phyloP scores from a whole-genome alignment of 2,329 filamentous ascomycete species.

The Phyllosticta citribraziliensis region DNA sequence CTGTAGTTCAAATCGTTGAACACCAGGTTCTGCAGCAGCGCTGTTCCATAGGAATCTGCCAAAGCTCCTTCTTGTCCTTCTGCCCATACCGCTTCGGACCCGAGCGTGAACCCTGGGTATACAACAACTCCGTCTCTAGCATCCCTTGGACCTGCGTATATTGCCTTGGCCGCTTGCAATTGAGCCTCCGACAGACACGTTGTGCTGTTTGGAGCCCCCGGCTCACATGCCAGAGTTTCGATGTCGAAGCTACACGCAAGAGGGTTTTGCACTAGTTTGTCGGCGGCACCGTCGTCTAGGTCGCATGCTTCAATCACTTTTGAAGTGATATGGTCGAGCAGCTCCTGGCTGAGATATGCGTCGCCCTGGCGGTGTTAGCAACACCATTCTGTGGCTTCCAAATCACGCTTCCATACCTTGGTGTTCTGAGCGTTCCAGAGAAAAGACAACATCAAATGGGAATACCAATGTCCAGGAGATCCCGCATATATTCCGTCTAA shows the following conservation, averaged over 20 bases:
- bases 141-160: slow-evolving; percentile 23
- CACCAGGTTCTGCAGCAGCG: slow-evolving; percentile 35
- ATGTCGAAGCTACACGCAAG: slow-evolving; percentile 28
- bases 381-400: not conserved
- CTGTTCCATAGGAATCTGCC: slow-evolving; percentile 26
- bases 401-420: not conserved
- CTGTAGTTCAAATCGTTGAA: slow-evolving; percentile 30
- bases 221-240: slow-evolving; percentile 20
- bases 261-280: slow-evolving; percentile 32
- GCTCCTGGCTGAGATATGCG: slow-evolving; percentile 18
- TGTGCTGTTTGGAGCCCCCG: slow-evolving; percentile 2
- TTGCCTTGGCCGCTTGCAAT: slow-evolving; percentile 21
- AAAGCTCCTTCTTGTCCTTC: slow-evolving; percentile 25
- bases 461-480: slow-evolving; percentile 13
- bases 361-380: slow-evolving; percentile 7
- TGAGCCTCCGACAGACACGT: slow-evolving; percentile 25
- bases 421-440: slow-evolving; percentile 13
- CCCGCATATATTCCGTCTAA: slow-evolving; percentile 14
- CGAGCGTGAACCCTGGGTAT: slow-evolving; percentile 33
- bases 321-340: slow-evolving; percentile 24
- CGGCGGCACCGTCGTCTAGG: slow-evolving; percentile 28
- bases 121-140: slow-evolving; percentile 16
- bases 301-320: slow-evolving; percentile 31
- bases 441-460: slow-evolving; percentile 12
- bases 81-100: slow-evolving; percentile 31